Conservation (phyloP, 257 asterid genomes). For the Dorcoceras hygrometricum region DNA sequence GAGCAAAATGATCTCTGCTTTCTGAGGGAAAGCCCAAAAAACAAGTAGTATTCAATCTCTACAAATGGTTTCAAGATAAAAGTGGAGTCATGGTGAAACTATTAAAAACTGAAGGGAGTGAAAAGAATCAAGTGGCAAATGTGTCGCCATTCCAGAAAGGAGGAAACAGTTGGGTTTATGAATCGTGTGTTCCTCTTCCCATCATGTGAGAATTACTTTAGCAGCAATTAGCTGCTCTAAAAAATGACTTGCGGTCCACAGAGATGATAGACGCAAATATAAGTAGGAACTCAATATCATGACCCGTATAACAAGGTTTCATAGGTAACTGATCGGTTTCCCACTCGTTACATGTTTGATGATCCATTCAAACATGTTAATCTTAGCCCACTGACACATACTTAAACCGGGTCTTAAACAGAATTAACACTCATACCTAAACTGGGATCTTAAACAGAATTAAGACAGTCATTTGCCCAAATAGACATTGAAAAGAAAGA, state of each 20-base stretch:
- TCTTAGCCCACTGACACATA: too few species aligned
- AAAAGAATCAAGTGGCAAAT: too few species aligned
- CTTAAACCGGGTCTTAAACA: too few species aligned
- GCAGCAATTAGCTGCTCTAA: too few species aligned
- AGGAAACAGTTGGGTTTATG: neutral
- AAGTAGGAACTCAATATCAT: neutral
- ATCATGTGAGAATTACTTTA: neutral
- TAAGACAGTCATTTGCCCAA: neutral
- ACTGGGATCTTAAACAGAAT: neutral
- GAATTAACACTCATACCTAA: too few species aligned
- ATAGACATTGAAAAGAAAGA: too few species aligned
- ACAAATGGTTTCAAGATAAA: neutral
- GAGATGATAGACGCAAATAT: neutral
- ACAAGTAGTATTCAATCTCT: neutral
- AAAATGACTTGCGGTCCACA: neutral
- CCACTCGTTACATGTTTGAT: neutral
- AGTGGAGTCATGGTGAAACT: neutral
- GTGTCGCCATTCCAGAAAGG: neutral
- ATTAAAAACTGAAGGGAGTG: neutral
- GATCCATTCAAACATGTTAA: too few species aligned
- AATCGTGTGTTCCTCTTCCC: neutral
- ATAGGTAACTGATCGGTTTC: neutral
- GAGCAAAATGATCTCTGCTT: conserved; percentile 4
- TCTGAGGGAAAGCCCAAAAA: neutral
- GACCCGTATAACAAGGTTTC: too few species aligned